Base-by-base conservation (phyloP, 1,139 yeast species). In the Arxiozyma telluris region DNA sequence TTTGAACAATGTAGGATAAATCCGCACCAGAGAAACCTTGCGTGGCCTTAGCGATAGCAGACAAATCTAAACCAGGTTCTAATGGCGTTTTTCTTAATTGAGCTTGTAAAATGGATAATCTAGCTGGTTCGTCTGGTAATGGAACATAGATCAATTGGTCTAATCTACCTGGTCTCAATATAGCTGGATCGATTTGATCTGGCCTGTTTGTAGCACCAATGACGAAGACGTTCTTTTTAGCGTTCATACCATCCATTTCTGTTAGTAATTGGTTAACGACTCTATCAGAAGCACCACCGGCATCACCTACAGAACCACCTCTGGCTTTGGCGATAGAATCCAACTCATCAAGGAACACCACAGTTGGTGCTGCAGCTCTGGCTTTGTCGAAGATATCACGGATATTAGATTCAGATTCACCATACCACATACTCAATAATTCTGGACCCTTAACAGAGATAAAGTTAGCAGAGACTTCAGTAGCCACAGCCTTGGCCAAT, bases 221-320 rank as follows among this genome's bases (percentile, higher is more conserved):
- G 55, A 93, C 97, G 68, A 94, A 93, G 49, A 93, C 98, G 68
- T 93, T 93, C 83, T 94, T 93, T 79, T 93, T 93, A 63, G 97
- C 96, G 70, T 93, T 93, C 98, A 94, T 91, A 81, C 99, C 99
- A 73, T 93, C 98, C 98, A 93, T 93, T 76, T 93, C 98, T 12
- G 98, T 94, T 72, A 93, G 82, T 69, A 93, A 82, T 77, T 93
- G 98, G 76, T 93, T 93, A 56, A 94, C 98, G 61, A 93, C 98
- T 74, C 98, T 85, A 75, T 93, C 98, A 49, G 95, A 84, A 18
- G 98, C 98, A 61, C 98, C 98, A 67, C 98, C 97, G 44, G 97
- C 96, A 71, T 93, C 98, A 62, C 97, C 96, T 55, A 74, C 72
- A 51, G 90, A 83, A 47, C 89, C 96, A 71, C 98, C 98, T 80